Evolutionary conservation across 2,329 filamentous ascomycete genomes (phyloP), one percentile per base, ranked within the genome.

Genomic region (Xylaria sp.): DNA sequence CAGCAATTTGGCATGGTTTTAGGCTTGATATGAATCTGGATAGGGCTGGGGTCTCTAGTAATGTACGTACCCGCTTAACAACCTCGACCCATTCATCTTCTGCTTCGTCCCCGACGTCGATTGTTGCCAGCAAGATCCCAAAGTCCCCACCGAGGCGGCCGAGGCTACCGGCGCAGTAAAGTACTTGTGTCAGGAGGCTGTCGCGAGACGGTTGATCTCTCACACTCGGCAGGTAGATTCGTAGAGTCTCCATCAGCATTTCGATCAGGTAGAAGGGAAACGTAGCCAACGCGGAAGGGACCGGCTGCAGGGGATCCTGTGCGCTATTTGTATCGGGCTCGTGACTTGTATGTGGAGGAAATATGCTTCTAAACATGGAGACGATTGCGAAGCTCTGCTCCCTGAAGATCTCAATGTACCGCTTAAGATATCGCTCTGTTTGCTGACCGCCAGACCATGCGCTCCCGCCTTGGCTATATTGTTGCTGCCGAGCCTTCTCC

Each of bases 321-420:
- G 59, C 54, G 8, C 44, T 57, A 16, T 61, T 56, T 34, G 45
- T 60, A 22, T 61, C 59, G 29, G 52, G 19, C 20, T 59, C 55
- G 21, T 50, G 57, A 5, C 59, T 50, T 6, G 58, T 37, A 16
- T 66, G 58, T 2, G 63, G 78, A 0, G 89, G 86, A 66, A 96
- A 96, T 50, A 97, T 91, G 66, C 89, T 94, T 66, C 88, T 90
- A 72, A 95, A 97, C 81, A 97, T 91, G 54, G 91, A 96, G 22
- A 97, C 86, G 56, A 97, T 96, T 40, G 88, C 90, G 71, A 99
- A 99, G 69, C 91, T 96, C 72, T 99, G 94, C 73, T 99, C 94
- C 48, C 94, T 89, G 71, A 97, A 97, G 22, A 99, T 92, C 70
- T 99, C 94, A 65, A 99, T 90, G 72, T 96, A 99, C 44, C 92